Evolutionary conservation across 2,329 filamentous ascomycete species (phyloP).

Genomic region (Claviceps spartinae): DNA sequence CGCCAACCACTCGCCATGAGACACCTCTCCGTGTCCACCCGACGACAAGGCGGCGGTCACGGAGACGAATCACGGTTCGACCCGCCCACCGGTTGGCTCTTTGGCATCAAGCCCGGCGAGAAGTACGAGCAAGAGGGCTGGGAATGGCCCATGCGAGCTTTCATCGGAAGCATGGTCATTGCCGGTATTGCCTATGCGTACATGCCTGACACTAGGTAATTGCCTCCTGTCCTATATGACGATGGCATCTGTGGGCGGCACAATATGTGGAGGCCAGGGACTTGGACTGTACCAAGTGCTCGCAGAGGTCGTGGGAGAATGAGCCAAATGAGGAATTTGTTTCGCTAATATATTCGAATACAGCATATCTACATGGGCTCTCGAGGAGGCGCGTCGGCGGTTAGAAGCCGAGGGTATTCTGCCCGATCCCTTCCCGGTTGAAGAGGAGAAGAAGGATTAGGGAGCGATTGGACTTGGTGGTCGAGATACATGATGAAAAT

Average conservation of each 20-base stretch:
- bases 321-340: neutral
- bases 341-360: neutral
- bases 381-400: slow-evolving; percentile 89
- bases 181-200: slow-evolving; percentile 76
- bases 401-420: slow-evolving; percentile 93
- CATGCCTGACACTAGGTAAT: slow-evolving; percentile 97
- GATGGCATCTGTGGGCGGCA: neutral
- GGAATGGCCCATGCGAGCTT: slow-evolving; percentile 77
- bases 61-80: slow-evolving; percentile 68
- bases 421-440: slow-evolving; percentile 44
- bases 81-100: slow-evolving; percentile 81
- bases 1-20: slow-evolving; percentile 22
- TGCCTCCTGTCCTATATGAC: slow-evolving; percentile 17
- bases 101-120: slow-evolving; percentile 86
- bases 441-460: slow-evolving; percentile 37
- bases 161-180: slow-evolving; percentile 64
- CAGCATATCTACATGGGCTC: slow-evolving; percentile 98
- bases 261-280: too few relatives aligned
- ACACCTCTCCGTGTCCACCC: slow-evolving; percentile 31
- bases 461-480: neutral
- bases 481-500: slow-evolving; percentile 1
- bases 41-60: slow-evolving; percentile 26
- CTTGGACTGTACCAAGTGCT: too few relatives aligned
- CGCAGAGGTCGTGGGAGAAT: too few relatives aligned
- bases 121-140: slow-evolving; percentile 94